These are phyloP conservation scores for Candida orba DNA, from an alignment of 805 yeast genomes.

Conservation along the genomic window DNA sequence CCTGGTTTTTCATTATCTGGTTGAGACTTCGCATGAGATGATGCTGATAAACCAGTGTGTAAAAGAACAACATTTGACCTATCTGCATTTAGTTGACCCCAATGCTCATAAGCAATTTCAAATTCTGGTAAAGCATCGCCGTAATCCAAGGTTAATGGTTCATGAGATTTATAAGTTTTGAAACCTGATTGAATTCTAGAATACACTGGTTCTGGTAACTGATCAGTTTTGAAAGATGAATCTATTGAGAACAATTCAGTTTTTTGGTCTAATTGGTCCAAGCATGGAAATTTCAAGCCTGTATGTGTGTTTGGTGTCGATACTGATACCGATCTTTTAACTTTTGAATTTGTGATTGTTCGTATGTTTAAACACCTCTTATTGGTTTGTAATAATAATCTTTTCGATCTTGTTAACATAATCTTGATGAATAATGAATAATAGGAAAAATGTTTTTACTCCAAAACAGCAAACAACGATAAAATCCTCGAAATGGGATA, in stretches of 20 bases:
- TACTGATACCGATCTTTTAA: slow-evolving; percentile 6
- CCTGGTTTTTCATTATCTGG: slow-evolving; percentile 62
- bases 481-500: too few species aligned
- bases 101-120: slow-evolving; percentile 85
- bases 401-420: too few species aligned
- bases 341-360: slow-evolving; percentile 8
- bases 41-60: slow-evolving; percentile 90
- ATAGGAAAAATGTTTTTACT: too few species aligned
- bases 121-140: slow-evolving; percentile 73
- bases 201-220: slow-evolving; percentile 85
- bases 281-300: slow-evolving; percentile 70
- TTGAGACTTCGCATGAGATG: slow-evolving; percentile 88
- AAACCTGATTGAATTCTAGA: slow-evolving; percentile 64
- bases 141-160: slow-evolving; percentile 68
- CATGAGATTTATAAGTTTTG: slow-evolving; percentile 42
- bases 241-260: slow-evolving; percentile 25
- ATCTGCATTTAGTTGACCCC: slow-evolving; percentile 68
- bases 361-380: not conserved
- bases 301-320: slow-evolving; percentile 18
- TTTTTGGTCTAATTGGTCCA: slow-evolving; percentile 65
- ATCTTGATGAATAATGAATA: too few species aligned
- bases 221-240: slow-evolving; percentile 19
- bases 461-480: too few species aligned
- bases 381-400: too few species aligned
- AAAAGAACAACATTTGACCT: slow-evolving; percentile 69